Percentiles rank a stretch among this genome's conserved stretches.
Evolutionary conservation across 1,284 basidiomycete species (phyloP).

Genomic region (Trichosporon asahii): DNA sequence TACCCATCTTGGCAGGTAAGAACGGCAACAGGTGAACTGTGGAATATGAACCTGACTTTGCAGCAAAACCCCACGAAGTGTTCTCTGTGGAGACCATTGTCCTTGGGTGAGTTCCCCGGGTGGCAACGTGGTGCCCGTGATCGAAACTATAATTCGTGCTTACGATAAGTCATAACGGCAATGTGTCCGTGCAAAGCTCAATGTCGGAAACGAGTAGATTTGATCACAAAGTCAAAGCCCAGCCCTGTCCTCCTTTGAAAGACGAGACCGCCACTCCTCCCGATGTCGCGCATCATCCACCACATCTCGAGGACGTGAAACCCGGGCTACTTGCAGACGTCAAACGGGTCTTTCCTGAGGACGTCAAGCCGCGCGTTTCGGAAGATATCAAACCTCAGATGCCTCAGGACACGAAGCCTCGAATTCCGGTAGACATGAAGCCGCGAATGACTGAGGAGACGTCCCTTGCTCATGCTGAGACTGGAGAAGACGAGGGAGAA

Average conservation of each 20-base stretch:
- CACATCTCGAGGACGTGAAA: neutral
- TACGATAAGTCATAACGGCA: neutral
- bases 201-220: neutral
- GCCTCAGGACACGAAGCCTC: too few species aligned
- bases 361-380: neutral
- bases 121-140: too few species aligned
- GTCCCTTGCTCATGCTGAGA: too few species aligned
- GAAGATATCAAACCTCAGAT: too few species aligned
- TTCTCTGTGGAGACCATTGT: neutral
- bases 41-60: neutral
- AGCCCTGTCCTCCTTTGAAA: neutral
- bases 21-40: neutral
- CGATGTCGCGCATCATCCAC: too few species aligned
- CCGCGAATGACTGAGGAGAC: too few species aligned
- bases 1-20: slow-evolving; percentile 32
- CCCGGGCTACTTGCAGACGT: neutral
- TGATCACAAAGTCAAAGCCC: neutral
- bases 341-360: neutral
- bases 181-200: neutral
- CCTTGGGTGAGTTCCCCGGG: neutral
- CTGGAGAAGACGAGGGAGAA: neutral
- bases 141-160: neutral
- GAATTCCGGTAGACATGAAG: neutral
- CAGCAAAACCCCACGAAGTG: neutral
- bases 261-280: neutral